These are phyloP conservation scores for Chalciporus sp. DNA, from an alignment of 1,284 basidiomycete species.

Conservation along the genomic window DNA sequence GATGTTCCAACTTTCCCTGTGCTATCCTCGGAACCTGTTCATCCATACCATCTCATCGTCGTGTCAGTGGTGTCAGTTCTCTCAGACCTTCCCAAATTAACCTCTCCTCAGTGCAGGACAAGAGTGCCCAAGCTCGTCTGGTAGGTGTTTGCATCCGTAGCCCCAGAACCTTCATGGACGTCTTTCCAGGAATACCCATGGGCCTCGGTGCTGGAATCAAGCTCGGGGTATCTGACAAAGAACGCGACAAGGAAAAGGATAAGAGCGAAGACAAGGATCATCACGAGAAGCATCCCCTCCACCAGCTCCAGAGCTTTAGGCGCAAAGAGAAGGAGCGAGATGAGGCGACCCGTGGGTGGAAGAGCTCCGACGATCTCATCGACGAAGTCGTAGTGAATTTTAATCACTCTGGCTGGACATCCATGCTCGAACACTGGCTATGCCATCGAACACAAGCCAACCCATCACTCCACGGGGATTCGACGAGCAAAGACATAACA, in stretches of 20 bases:
- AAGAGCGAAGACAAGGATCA: slow-evolving; percentile 39
- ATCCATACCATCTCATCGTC: slow-evolving; percentile 82
- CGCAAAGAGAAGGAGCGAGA: slow-evolving; percentile 42
- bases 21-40: slow-evolving; percentile 52
- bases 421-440: slow-evolving; percentile 73
- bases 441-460: slow-evolving; percentile 48
- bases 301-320: slow-evolving; percentile 28
- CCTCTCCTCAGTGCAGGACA: slow-evolving; percentile 66
- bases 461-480: slow-evolving; percentile 18
- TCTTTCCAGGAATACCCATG: slow-evolving; percentile 63
- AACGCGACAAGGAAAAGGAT: slow-evolving; percentile 47
- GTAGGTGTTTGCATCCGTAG: slow-evolving; percentile 33
- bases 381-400: slow-evolving; percentile 37
- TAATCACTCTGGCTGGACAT: slow-evolving; percentile 63
- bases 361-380: slow-evolving; percentile 37
- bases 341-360: slow-evolving; percentile 34
- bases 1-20: slow-evolving; percentile 45
- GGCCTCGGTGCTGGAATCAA: slow-evolving; percentile 78
- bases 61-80: slow-evolving; percentile 50
- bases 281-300: slow-evolving; percentile 34
- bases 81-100: slow-evolving; percentile 17
- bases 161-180: slow-evolving; percentile 4
- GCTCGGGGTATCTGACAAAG: slow-evolving; percentile 50
- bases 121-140: slow-evolving; percentile 76
- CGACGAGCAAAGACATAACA: slow-evolving; percentile 19